Conservation (phyloP, 2,329 filamentous ascomycete species). For the Colletotrichum sojae region DNA sequence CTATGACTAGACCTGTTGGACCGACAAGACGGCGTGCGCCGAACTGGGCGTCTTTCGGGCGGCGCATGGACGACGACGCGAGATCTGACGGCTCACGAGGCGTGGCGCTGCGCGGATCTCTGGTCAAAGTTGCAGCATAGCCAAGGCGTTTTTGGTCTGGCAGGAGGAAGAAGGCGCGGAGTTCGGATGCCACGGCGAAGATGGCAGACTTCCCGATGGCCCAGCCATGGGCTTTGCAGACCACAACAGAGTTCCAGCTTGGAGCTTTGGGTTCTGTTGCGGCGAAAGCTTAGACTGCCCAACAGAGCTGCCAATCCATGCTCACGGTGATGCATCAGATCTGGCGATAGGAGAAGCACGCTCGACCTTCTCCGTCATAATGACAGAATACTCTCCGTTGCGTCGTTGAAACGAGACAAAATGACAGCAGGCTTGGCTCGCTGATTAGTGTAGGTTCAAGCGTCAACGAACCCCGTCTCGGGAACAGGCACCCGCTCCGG, state of each 20-base stretch:
- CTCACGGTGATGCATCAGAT: constrained; percentile 10
- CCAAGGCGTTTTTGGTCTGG: constrained; percentile 22
- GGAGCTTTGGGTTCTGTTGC: constrained; percentile 28
- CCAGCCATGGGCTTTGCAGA: neutral
- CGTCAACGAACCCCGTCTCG: no score
- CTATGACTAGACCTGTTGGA: neutral
- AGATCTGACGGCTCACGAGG: constrained; percentile 31
- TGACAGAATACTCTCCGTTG: constrained; percentile 31
- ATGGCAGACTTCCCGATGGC: constrained; percentile 18
- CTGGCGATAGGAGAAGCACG: constrained; percentile 1
- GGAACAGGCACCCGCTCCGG: constrained; percentile 2
- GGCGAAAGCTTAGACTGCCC: constrained; percentile 19
- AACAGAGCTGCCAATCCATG: constrained; percentile 27
- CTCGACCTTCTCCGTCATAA: constrained; percentile 18
- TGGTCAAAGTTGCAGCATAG: constrained; percentile 15
- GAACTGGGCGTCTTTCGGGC: neutral
- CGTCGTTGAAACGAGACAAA: constrained; percentile 27
- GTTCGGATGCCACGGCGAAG: constrained; percentile 23
- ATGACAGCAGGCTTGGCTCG: no score
- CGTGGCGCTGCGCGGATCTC: constrained; percentile 7
- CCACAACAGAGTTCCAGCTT: constrained; percentile 22
- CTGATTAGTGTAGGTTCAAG: no score
- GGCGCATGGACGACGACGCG: neutral
- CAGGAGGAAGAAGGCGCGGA: constrained; percentile 8
- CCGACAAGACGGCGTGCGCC: neutral